Percentiles rank a stretch among this genome's conserved stretches.
Evolutionary conservation across 495 filamentous ascomycete species (phyloP).

Genomic region (Letharia lupina): DNA sequence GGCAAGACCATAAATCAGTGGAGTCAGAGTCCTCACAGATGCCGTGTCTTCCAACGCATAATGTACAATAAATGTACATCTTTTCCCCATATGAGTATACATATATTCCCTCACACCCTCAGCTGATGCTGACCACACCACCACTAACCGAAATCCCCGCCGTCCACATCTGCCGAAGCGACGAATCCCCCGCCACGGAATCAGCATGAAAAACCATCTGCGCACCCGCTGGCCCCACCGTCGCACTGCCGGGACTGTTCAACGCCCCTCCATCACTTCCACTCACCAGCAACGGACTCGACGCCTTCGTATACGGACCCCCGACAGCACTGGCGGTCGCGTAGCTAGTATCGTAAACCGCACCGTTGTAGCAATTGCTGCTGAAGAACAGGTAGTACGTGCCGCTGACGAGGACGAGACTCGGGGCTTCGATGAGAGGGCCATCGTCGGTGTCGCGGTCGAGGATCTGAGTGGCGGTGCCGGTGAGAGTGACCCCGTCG

Average conservation of each 20-base stretch:
- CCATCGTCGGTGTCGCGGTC: conserved; percentile 43
- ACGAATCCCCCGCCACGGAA: conserved; percentile 30
- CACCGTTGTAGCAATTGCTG: conserved; percentile 42
- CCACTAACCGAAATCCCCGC: conserved; percentile 32
- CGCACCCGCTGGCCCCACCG: conserved; percentile 31
- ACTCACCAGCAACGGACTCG: conserved; percentile 33
- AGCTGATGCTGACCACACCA: conserved; percentile 20
- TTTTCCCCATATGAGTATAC: too few species aligned
- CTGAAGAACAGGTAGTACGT: conserved; percentile 53
- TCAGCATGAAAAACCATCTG: conserved; percentile 43
- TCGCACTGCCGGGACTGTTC: conserved; percentile 44
- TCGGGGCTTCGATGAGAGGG: conserved; percentile 49
- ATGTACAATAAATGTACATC: too few species aligned
- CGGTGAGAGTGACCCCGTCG: conserved; percentile 43
- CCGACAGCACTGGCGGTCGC: conserved; percentile 36
- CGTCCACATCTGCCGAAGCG: conserved; percentile 34
- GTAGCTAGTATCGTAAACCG: conserved; percentile 45
- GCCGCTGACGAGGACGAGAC: conserved; percentile 38
- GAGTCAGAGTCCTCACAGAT: too few species aligned
- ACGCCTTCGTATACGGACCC: conserved; percentile 39
- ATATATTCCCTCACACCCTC: not conserved
- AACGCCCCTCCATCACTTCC: conserved; percentile 33
- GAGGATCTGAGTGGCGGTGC: conserved; percentile 38
- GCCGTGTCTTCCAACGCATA: too few species aligned
- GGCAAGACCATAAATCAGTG: too few species aligned